phyloP scores from a whole-genome alignment of 306 rosid genomes.

The Fagus crenata region DNA sequence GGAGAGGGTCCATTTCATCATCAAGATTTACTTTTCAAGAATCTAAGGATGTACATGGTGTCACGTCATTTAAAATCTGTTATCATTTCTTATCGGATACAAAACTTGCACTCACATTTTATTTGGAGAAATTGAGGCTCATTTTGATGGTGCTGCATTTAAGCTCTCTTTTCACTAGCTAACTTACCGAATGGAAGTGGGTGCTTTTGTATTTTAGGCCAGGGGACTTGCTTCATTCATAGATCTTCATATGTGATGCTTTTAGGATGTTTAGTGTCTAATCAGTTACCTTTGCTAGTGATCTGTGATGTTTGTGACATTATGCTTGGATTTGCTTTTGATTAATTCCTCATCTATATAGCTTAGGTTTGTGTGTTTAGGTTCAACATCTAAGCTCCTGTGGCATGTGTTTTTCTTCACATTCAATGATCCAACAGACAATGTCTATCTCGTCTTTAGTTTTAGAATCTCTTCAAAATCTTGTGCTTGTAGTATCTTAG shows the following conservation, averaged over 20 bases:
- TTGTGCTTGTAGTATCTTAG: not conserved
- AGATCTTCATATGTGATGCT: not conserved
- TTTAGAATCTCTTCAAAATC: not conserved
- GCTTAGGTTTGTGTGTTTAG: not conserved
- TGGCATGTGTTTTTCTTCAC: not conserved
- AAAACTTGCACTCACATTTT: not conserved
- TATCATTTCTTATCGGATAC: not conserved
- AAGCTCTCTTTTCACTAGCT: not conserved
- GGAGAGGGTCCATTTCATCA: no score
- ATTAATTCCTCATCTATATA: not conserved
- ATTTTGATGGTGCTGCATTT: not conserved
- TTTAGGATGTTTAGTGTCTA: not conserved
- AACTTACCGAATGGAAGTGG: not conserved
- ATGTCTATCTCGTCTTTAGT: not conserved
- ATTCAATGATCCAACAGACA: not conserved
- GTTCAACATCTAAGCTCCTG: not conserved
- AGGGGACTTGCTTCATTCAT: not conserved
- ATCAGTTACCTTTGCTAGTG: not conserved
- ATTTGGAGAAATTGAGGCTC: not conserved
- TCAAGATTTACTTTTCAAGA: no score
- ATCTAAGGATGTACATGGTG: no score
- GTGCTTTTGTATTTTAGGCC: not conserved
- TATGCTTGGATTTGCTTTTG: not conserved
- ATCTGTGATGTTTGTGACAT: not conserved
- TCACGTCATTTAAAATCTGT: no score